These are phyloP conservation scores for Hypomyces perniciosus DNA, from an alignment of 2,329 filamentous ascomycete genomes.

Conservation along the genomic window DNA sequence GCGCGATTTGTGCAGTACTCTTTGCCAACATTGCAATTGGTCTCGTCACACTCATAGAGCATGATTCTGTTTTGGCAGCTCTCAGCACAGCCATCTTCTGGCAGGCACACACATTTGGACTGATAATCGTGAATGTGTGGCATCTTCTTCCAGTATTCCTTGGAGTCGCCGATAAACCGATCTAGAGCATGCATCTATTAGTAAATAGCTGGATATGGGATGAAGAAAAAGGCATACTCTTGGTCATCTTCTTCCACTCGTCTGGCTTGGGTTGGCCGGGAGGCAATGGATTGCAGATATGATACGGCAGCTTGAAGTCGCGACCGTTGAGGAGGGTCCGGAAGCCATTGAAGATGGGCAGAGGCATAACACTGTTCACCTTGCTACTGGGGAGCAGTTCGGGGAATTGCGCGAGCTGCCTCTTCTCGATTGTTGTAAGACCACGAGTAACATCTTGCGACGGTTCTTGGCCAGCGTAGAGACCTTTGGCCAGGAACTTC, in stretches of 20 bases:
- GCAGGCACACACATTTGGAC: conserved; percentile 71
- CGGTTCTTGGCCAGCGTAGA: conserved; percentile 76
- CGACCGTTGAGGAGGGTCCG: conserved; percentile 64
- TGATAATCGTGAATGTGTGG: conserved; percentile 68
- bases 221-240: conserved; percentile 54
- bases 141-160: conserved; percentile 72
- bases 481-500: conserved; percentile 72
- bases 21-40: conserved; percentile 77
- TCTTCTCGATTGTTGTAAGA: conserved; percentile 46
- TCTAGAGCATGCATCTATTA: conserved; percentile 48
- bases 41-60: conserved; percentile 92
- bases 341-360: conserved; percentile 73
- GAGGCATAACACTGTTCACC: conserved; percentile 56
- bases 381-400: conserved; percentile 41
- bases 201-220: conserved; percentile 13
- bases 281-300: conserved; percentile 82
- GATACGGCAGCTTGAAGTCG: conserved; percentile 84
- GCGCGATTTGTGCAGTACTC: conserved; percentile 76
- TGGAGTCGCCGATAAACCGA: conserved; percentile 82
- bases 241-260: conserved; percentile 87
- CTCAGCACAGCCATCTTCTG: conserved; percentile 77
- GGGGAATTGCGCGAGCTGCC: conserved; percentile 41
- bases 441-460: conserved; percentile 43
- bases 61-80: conserved; percentile 92
- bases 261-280: conserved; percentile 85